Evolutionary conservation across 345 rosid species (phyloP).

Genomic region (Stellera chamaejasme): DNA sequence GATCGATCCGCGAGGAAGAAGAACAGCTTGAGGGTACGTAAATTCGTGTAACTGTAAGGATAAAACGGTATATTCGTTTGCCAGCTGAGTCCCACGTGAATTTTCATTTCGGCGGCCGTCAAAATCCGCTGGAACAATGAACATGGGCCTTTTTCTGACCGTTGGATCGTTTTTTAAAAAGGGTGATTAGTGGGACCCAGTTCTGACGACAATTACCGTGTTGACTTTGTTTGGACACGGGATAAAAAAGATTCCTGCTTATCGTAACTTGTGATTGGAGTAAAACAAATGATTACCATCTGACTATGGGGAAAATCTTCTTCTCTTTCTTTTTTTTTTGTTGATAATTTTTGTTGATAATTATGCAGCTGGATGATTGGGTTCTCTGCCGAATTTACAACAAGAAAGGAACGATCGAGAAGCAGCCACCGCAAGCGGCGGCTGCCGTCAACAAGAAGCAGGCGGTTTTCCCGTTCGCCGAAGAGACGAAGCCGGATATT

Average conservation of each 20-base stretch:
- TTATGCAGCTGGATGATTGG: conserved; percentile 90
- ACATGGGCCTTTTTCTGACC: no score
- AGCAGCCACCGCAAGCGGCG: conserved; percentile 17
- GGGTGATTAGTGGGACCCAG: no score
- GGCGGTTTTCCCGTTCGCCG: conserved; percentile 9
- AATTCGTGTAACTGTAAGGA: neutral
- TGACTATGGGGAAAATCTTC: neutral
- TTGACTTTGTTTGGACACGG: neutral
- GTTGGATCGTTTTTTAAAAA: no score
- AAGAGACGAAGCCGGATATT: conserved; percentile 37
- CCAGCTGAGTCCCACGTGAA: neutral
- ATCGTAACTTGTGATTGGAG: neutral
- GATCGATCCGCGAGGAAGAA: conserved; percentile 81
- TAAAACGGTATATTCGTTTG: neutral
- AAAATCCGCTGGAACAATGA: no score
- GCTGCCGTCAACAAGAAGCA: neutral
- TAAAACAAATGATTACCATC: neutral
- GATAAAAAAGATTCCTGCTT: conserved; percentile 24
- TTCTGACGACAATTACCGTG: no score
- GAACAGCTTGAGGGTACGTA: conserved; percentile 70
- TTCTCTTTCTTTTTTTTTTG: neutral
- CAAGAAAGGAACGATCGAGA: conserved; percentile 77
- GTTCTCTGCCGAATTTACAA: conserved; percentile 92
- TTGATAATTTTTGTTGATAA: neutral
- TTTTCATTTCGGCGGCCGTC: conserved; percentile 7